phyloP scores from a whole-genome alignment of 768 basidiomycete species.

The Leccinum variicolor region DNA sequence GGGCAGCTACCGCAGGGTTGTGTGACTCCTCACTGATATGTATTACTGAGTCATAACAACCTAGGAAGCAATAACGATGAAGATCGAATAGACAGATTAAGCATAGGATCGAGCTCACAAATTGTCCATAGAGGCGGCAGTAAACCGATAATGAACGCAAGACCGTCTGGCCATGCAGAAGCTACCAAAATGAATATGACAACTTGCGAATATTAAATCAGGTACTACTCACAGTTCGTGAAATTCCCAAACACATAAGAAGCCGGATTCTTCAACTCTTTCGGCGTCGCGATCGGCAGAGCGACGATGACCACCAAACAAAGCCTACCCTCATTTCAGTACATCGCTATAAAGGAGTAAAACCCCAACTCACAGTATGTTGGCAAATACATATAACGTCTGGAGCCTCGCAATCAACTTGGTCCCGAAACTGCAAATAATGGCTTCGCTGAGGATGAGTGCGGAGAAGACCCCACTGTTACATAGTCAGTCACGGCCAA shows the following conservation, averaged over 20 bases:
- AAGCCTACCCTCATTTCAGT: conserved; percentile 3
- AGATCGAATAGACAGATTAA: neutral
- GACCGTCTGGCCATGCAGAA: conserved; percentile 42
- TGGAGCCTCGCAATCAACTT: conserved; percentile 64
- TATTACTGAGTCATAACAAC: conserved; percentile 42
- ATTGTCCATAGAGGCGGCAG: conserved; percentile 46
- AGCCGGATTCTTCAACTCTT: conserved; percentile 55
- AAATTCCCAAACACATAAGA: conserved; percentile 58
- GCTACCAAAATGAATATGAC: conserved; percentile 16
- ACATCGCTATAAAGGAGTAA: neutral
- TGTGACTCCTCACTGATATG: conserved; percentile 53
- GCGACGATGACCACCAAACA: conserved; percentile 43
- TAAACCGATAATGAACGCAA: conserved; percentile 46
- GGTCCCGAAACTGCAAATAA: conserved; percentile 65
- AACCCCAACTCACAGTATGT: conserved; percentile 31
- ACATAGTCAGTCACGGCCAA: conserved; percentile 30
- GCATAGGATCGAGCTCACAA: conserved; percentile 19
- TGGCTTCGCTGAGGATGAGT: conserved; percentile 56
- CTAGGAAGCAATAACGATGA: neutral
- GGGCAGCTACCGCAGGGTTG: conserved; percentile 53
- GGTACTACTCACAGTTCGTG: conserved; percentile 44
- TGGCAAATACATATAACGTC: conserved; percentile 41
- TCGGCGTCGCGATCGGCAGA: conserved; percentile 58
- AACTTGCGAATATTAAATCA: neutral
- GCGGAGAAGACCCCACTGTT: conserved; percentile 59